These are phyloP conservation scores for Danielia oregonensis DNA, from an alignment of 805 yeast genomes.

Conservation along the genomic window DNA sequence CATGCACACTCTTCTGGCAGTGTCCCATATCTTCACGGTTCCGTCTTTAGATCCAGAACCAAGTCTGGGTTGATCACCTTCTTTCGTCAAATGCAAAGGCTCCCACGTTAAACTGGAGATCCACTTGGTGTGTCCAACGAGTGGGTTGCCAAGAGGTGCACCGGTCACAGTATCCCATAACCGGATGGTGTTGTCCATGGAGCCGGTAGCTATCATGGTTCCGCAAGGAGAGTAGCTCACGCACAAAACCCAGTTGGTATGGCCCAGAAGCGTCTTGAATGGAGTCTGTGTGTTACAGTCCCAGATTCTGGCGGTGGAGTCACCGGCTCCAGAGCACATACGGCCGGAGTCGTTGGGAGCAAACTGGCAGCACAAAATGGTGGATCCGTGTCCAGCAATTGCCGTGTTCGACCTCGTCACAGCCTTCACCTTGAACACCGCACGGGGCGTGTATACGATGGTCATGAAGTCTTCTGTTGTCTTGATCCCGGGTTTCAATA, in stretches of 20 bases:
- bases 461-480: constrained; percentile 93
- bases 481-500: constrained; percentile 80
- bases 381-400: constrained; percentile 92
- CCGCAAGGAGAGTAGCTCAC: constrained; percentile 94
- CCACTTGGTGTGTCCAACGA: constrained; percentile 86
- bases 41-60: constrained; percentile 92
- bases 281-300: constrained; percentile 96
- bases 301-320: constrained; percentile 94
- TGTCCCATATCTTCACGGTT: constrained; percentile 86
- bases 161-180: constrained; percentile 85
- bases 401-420: constrained; percentile 90
- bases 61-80: constrained; percentile 64
- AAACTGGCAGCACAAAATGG: constrained; percentile 87
- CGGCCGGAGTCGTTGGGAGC: constrained; percentile 84
- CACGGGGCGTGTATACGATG: constrained; percentile 88
- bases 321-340: constrained; percentile 96
- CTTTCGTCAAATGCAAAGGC: constrained; percentile 75
- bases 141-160: constrained; percentile 63
- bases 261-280: constrained; percentile 73
- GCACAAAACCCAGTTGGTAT: constrained; percentile 89
- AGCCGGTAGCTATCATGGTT: constrained; percentile 86
- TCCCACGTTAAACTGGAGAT: constrained; percentile 90
- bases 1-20: constrained; percentile 59
- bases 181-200: constrained; percentile 87
- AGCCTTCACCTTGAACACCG: constrained; percentile 88